Base-by-base conservation (phyloP, 345 rosid species). In the Geranium brycei region DNA sequence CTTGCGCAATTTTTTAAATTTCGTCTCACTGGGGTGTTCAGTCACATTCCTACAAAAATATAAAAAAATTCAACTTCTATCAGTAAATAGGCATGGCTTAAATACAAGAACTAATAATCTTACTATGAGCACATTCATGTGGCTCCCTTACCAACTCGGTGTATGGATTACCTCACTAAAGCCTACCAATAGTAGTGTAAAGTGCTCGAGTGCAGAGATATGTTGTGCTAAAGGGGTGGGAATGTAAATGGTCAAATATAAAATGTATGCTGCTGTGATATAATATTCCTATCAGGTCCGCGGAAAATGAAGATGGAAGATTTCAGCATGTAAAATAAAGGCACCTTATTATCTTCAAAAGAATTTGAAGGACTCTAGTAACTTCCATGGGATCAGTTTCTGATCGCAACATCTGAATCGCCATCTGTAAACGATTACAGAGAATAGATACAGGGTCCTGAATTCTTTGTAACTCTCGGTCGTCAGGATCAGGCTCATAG, bases 1-100 rank as follows among this genome's bases (percentile, higher is more conserved):
- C 99, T 83, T 93, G 57, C 96, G 82, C 35, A 90, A 83, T 75
- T 80, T 86, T 71, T 71, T 90, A 71, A 78, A 88, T 71, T 88
- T 93, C 66, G 70, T 67, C 68, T 93, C 87, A 62, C 78, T 62
- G 7, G 99, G 97, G 74, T 88, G 88, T 63, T 86, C 87, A 57
- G 86, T 89, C 69, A 80, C 83, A 66, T 93, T 93, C 80, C 97
- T 90, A 79, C 53, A 64, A 71, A 58, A 67, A 40, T 61, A 17
- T 59, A 64, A 63, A 4, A 19, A 57, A 8, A 31, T 19, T 17
- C 28, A 41, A n/a, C 32, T 15, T 19, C 10, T 7, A 4, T 59
- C 65, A 31, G 19, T 16, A 57, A 16, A 57, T 57, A 2, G 59
- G 16, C 19, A 17, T 56, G 7, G 17, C 17, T 56, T 56, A 59